Evolutionary conservation across 192 early-diverging fungal genomes (phyloP), one percentile per base, ranked within the genome.

Genomic region (Neocallimastix lanati): DNA sequence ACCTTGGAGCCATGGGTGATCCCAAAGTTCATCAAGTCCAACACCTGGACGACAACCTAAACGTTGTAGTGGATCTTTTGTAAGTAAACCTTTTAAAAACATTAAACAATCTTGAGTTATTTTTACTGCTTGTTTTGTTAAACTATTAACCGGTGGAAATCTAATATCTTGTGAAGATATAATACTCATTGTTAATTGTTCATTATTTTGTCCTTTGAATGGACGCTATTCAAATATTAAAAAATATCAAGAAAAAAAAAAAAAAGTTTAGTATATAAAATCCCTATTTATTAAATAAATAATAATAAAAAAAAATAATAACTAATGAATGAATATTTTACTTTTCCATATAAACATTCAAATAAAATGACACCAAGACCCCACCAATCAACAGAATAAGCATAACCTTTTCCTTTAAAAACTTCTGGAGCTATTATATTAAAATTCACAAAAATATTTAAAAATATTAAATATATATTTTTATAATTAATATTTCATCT

Each of bases 1-100:
- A 35, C 85, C 83, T 15, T 84, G 82, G 77, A 98, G 93, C 86
- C 92, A 97, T 28, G 95, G 90, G 80, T 98, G 96, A 0, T 79
- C 83, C 79, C 90, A 88, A 29, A 98, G 81, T 12, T 83, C 82
- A 38, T 90, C 88, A 35, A 91, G 83, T 12, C 95, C 95, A 16
- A 91, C 88, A 13, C 88, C 81, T 27, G 91, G 92, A 78, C 83
- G 84, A 80, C 89, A 88, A 5, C 97, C 97, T 29, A 99, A 88
- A 7, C 97, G 89, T 76, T 91, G 85, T 1, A 37, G 77, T 4
- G 93, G 88, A 81, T 96, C 93, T 28, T 94, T 89, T 29, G 90
- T 87, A 37, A 95, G 85, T 67, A 96, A 89, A 81, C 89, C 88
- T 80, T 90, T 86, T 85, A 94, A 90, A 25, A 89, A 86, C 27